phyloP scores from a whole-genome alignment of 176 grass and related monocot genomes.

The Musa schizocarpa region DNA sequence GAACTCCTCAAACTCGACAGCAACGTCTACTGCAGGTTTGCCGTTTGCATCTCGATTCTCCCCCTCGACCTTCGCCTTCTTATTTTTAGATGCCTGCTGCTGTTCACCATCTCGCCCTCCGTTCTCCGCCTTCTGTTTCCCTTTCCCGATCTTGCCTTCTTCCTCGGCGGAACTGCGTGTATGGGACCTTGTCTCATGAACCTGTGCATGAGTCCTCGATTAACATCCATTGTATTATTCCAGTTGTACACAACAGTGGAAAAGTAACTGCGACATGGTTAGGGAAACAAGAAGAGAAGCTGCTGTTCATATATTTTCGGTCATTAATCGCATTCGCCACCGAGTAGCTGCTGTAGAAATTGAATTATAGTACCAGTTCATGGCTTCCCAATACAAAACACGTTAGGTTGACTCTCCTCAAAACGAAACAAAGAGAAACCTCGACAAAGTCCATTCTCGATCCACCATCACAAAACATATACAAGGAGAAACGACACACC shows the following conservation, averaged over 20 bases:
- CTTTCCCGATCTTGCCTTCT: neutral
- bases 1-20: constrained; percentile 43
- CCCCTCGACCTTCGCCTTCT: constrained; percentile 35
- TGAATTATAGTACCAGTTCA: no score
- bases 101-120: neutral
- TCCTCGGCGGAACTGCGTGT: neutral
- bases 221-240: no score
- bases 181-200: constrained; percentile 5
- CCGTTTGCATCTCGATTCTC: constrained; percentile 27
- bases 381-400: no score
- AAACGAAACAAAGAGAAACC: no score
- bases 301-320: no score
- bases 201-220: neutral
- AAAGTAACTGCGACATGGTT: neutral
- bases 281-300: no score
- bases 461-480: no score
- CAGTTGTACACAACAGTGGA: neutral
- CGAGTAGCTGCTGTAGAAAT: no score
- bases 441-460: no score
- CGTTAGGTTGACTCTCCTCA: no score
- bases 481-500: neutral
- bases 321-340: no score
- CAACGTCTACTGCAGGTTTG: constrained; percentile 1
- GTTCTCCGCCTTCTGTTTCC: neutral
- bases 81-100: constrained; percentile 28